Percentiles rank a stretch among this genome's conserved stretches.
Conservation (phyloP, 1,284 basidiomycete species). For the Waitea zeae region DNA sequence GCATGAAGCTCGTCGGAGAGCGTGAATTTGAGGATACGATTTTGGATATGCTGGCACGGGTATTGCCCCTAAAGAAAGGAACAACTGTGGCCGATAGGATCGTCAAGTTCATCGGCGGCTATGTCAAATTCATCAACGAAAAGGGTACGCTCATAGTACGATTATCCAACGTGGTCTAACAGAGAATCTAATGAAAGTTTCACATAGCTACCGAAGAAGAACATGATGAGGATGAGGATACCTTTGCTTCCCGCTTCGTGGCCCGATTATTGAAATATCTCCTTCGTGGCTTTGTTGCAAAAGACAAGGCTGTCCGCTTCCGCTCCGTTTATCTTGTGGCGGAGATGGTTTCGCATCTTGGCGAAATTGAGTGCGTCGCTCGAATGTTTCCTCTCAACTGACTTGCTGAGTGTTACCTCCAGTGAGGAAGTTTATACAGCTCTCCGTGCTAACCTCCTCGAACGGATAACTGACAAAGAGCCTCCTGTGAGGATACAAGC, state of each 20-base stretch:
- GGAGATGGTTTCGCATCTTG: constrained; percentile 64
- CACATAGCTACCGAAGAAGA: constrained; percentile 18
- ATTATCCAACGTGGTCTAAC: neutral
- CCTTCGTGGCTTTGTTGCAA: constrained; percentile 72
- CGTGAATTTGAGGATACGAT: constrained; percentile 65
- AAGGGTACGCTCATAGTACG: constrained; percentile 40
- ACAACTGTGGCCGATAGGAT: constrained; percentile 63
- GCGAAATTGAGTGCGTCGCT: constrained; percentile 64
- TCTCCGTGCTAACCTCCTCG: constrained; percentile 56
- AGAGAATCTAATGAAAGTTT: neutral
- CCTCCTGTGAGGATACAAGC: constrained; percentile 71
- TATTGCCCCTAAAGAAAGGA: constrained; percentile 77
- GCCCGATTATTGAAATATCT: constrained; percentile 62
- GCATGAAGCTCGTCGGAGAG: constrained; percentile 59
- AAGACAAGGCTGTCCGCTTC: constrained; percentile 80
- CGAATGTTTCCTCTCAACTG: constrained; percentile 1
- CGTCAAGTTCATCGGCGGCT: constrained; percentile 75
- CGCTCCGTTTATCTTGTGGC: constrained; percentile 68
- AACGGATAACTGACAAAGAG: constrained; percentile 80
- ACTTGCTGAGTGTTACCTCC: constrained; percentile 2
- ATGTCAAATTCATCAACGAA: constrained; percentile 64
- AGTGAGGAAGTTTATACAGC: constrained; percentile 72
- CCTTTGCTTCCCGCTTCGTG: constrained; percentile 58
- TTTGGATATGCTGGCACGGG: constrained; percentile 51
- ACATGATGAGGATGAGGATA: constrained; percentile 55